phyloP scores from a whole-genome alignment of 169 alveolate species.

The Cyclospora cayetanensis region DNA sequence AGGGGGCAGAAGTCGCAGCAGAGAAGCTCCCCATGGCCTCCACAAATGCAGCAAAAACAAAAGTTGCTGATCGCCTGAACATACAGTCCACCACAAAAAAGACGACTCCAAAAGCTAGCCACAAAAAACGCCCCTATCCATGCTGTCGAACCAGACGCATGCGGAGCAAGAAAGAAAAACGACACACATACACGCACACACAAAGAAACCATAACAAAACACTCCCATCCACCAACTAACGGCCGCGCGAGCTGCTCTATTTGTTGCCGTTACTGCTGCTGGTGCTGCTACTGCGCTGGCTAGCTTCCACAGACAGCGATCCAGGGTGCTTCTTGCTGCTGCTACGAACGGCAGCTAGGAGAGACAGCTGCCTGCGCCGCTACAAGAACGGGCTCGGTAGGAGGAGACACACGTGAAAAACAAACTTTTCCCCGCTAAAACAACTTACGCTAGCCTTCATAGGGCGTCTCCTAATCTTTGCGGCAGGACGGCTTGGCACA shows the following conservation, averaged over 20 bases:
- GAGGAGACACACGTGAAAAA: too few relatives aligned
- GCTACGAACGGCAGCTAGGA: neutral
- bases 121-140: neutral
- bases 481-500: neutral
- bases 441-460: neutral
- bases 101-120: neutral
- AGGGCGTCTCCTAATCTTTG: neutral
- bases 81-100: too few relatives aligned
- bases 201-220: neutral
- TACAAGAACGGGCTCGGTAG: too few relatives aligned
- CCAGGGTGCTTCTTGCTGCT: neutral
- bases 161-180: slow-evolving; percentile 25
- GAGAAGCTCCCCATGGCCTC: slow-evolving; percentile 30
- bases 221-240: neutral
- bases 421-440: neutral
- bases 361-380: neutral
- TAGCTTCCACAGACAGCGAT: too few relatives aligned
- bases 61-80: slow-evolving; percentile 24
- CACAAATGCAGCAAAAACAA: slow-evolving; percentile 46
- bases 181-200: neutral
- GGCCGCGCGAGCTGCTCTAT: neutral
- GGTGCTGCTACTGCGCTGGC: slow-evolving; percentile 15
- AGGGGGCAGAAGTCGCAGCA: slow-evolving; percentile 68
- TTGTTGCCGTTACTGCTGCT: neutral
- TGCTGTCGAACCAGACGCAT: too few relatives aligned